These are phyloP conservation scores for Saturnispora sekii DNA, from an alignment of 805 yeast species.

Conservation along the genomic window DNA sequence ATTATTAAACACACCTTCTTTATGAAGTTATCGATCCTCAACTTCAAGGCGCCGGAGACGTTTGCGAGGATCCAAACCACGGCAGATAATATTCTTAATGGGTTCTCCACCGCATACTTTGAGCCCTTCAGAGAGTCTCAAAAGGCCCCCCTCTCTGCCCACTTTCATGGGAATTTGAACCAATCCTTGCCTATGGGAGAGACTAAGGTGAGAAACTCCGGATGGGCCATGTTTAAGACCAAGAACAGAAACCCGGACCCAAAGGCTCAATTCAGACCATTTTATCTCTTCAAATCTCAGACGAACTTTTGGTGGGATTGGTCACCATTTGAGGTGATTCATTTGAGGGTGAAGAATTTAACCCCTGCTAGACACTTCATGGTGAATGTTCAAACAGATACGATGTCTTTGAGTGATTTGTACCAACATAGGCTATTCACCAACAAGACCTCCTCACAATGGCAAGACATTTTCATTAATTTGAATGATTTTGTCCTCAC, in stretches of 20 bases:
- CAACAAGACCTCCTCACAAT: conserved; percentile 43
- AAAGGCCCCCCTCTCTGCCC: conserved; percentile 38
- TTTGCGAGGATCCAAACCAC: conserved; percentile 46
- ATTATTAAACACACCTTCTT: neutral
- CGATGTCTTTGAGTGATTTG: conserved; percentile 67
- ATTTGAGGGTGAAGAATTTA: conserved; percentile 64
- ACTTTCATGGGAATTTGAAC: conserved; percentile 60
- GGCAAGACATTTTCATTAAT: conserved; percentile 80
- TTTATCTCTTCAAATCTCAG: conserved; percentile 28
- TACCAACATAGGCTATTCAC: conserved; percentile 70
- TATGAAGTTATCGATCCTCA: conserved; percentile 35
- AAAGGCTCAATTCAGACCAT: conserved; percentile 33
- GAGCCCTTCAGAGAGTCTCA: conserved; percentile 34
- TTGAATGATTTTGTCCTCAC: conserved; percentile 73
- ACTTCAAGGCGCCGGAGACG: conserved; percentile 45
- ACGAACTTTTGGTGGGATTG: conserved; percentile 58
- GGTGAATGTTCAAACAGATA: conserved; percentile 73
- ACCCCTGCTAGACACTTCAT: conserved; percentile 48
- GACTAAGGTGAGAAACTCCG: conserved; percentile 55
- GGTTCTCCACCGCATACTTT: conserved; percentile 46
- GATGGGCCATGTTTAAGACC: conserved; percentile 80
- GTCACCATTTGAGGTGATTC: conserved; percentile 51
- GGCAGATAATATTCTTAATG: conserved; percentile 61
- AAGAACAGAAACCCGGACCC: conserved; percentile 41
- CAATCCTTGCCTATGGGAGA: conserved; percentile 54